Conservation (phyloP, 208 protist genomes). For the Angomonas deanei region DNA sequence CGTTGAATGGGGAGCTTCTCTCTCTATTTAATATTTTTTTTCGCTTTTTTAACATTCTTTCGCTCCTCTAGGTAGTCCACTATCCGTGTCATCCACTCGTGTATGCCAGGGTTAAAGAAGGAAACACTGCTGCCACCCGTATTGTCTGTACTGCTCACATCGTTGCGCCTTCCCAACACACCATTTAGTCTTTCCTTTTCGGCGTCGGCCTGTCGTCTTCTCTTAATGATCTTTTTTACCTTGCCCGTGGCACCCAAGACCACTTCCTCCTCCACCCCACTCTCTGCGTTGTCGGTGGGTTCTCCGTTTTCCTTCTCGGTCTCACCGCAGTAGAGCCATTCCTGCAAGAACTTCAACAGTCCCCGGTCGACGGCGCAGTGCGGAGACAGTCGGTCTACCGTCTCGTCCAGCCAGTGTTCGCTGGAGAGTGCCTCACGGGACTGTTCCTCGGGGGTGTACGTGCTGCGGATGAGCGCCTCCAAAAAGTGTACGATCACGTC, state of each 20-base stretch:
- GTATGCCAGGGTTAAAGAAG: slow-evolving; percentile 55
- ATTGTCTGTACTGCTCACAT: not conserved
- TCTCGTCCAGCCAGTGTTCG: slow-evolving; percentile 51
- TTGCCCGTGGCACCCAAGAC: not conserved
- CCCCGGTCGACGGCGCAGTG: slow-evolving; percentile 40
- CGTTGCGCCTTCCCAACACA: not conserved
- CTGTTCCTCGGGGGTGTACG: slow-evolving; percentile 13
- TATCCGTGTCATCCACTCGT: slow-evolving; percentile 72
- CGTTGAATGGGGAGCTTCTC: not conserved
- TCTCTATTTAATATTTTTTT: too few relatives aligned
- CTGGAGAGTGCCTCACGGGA: slow-evolving; percentile 39
- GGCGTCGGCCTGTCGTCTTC: not conserved
- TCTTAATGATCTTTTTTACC: not conserved
- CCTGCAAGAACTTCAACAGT: slow-evolving; percentile 47
- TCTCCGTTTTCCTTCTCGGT: not conserved
- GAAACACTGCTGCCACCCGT: not conserved
- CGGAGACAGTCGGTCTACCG: slow-evolving; percentile 50
- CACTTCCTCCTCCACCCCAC: slow-evolving; percentile 5
- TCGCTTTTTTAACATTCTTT: not conserved
- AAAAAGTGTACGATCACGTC: slow-evolving; percentile 58
- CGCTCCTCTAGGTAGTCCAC: slow-evolving; percentile 26
- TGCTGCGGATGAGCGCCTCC: slow-evolving; percentile 42
- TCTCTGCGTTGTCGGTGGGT: not conserved
- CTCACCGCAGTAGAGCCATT: slow-evolving; percentile 25
- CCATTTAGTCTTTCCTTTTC: not conserved